phyloP scores from a whole-genome alignment of 495 filamentous ascomycete genomes.

The Aspergillus sparsus region DNA sequence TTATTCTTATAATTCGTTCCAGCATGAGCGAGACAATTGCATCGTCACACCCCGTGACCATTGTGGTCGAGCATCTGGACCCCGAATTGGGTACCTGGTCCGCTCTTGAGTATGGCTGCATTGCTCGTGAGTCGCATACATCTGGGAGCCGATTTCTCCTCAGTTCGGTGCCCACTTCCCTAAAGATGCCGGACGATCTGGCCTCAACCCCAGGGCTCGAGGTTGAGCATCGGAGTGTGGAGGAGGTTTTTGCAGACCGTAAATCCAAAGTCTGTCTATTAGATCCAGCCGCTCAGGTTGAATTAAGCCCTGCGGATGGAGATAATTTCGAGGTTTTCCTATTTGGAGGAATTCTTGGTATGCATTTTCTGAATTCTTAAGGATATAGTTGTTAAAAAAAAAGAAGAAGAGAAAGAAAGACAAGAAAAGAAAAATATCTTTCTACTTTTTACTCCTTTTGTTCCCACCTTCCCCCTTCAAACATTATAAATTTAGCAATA shows the following conservation, averaged over 20 bases:
- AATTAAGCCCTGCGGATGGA: constrained; percentile 81
- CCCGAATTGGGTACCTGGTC: constrained; percentile 95
- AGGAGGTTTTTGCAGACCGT: constrained; percentile 67
- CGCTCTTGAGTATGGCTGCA: constrained; percentile 81
- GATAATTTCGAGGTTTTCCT: constrained; percentile 85
- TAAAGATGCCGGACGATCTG: constrained; percentile 68
- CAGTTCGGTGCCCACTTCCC: constrained; percentile 70
- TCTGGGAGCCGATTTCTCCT: constrained; percentile 72
- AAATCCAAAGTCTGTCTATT: constrained; percentile 80
- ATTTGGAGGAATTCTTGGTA: constrained; percentile 95
- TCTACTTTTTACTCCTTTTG: too few relatives aligned
- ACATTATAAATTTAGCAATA: too few relatives aligned
- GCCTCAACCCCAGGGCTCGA: constrained; percentile 58
- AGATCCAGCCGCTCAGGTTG: constrained; percentile 78
- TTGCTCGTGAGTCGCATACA: constrained; percentile 74
- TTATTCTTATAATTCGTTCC: constrained; percentile 2
- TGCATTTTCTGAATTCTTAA: constrained; percentile 27
- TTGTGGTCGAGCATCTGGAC: constrained; percentile 92
- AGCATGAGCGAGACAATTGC: constrained; percentile 30
- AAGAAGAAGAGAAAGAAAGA: too few relatives aligned
- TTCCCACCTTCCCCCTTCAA: too few relatives aligned
- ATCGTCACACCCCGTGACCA: constrained; percentile 55
- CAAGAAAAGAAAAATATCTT: too few relatives aligned
- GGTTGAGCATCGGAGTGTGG: constrained; percentile 71
- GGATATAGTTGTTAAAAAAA: neutral